Conservation (phyloP, 129 eudicot species). For the Pulicaria dysenterica region DNA sequence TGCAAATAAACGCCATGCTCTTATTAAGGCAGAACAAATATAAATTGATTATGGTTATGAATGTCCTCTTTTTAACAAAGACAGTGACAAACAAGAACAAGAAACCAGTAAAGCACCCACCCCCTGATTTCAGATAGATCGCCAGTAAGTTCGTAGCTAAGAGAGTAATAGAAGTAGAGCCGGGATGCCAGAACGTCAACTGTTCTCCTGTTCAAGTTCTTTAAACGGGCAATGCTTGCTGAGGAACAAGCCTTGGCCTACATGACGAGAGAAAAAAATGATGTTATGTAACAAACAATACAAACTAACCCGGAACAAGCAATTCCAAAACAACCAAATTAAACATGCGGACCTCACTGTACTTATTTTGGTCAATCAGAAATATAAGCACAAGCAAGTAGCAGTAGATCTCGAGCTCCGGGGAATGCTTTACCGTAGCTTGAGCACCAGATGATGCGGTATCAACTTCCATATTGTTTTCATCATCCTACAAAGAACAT, state of each 20-base stretch:
- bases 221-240: slow-evolving; percentile 91
- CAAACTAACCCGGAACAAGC: slow-evolving; percentile 2
- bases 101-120: slow-evolving; percentile 42
- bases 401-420: slow-evolving; percentile 94
- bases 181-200: slow-evolving; percentile 92
- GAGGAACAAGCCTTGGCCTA: slow-evolving; percentile 97
- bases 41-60: neutral
- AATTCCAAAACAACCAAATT: neutral
- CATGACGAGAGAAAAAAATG: slow-evolving; percentile 15
- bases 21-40: slow-evolving; percentile 21
- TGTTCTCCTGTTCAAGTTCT: slow-evolving; percentile 85
- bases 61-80: neutral
- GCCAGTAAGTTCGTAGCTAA: slow-evolving; percentile 92
- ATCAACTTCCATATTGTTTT: slow-evolving; percentile 94
- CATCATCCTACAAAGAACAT: slow-evolving; percentile 58
- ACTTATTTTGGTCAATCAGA: slow-evolving; percentile 82
- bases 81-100: neutral
- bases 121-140: slow-evolving; percentile 98
- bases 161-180: slow-evolving; percentile 87
- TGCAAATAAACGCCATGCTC: slow-evolving; percentile 37
- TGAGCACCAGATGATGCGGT: slow-evolving; percentile 72
- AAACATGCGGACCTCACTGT: slow-evolving; percentile 64
- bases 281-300: slow-evolving; percentile 15
- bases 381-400: slow-evolving; percentile 87
- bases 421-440: slow-evolving; percentile 69